A percentile compares a stretch with the other conserved stretches of the same genome.
Evolutionary conservation across 139 green algal genomes (phyloP).

Genomic region (Coelastrella sp.): DNA sequence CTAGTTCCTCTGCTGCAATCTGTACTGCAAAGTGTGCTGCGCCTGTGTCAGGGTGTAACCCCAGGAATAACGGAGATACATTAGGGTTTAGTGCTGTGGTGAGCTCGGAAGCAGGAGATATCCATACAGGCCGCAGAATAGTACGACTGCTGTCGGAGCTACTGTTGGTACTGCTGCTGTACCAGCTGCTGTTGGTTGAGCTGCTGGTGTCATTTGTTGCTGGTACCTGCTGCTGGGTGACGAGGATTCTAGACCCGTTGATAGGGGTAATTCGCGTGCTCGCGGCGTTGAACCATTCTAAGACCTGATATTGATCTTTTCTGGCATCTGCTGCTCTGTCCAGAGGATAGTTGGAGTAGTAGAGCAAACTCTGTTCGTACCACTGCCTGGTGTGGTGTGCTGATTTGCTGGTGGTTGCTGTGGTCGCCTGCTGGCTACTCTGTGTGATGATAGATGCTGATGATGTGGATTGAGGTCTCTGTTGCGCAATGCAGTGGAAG

Average conservation of each 20-base stretch:
- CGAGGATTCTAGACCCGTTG: not conserved
- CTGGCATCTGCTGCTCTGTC: constrained; percentile 52
- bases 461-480: not conserved
- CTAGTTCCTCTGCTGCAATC: not conserved
- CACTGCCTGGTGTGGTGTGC: constrained; percentile 43
- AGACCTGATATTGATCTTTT: constrained; percentile 39
- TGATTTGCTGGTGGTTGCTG: not conserved
- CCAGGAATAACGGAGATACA: constrained; percentile 20
- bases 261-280: constrained; percentile 7
- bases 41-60: not conserved
- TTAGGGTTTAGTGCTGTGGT: not conserved
- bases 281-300: constrained; percentile 25
- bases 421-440: not conserved
- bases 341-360: constrained; percentile 65
- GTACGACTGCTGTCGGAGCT: not conserved
- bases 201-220: not conserved
- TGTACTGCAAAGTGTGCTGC: constrained; percentile 56
- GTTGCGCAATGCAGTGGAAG: not conserved
- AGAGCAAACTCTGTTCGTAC: constrained; percentile 19
- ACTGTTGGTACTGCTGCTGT: not conserved
- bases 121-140: constrained; percentile 6
- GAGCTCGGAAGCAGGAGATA: constrained; percentile 3
- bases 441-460: no score
- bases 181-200: not conserved
- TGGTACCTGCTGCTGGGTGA: not conserved